Evolutionary conservation across 257 asterid genomes (phyloP).

Genomic region (Forsythia suspensa): DNA sequence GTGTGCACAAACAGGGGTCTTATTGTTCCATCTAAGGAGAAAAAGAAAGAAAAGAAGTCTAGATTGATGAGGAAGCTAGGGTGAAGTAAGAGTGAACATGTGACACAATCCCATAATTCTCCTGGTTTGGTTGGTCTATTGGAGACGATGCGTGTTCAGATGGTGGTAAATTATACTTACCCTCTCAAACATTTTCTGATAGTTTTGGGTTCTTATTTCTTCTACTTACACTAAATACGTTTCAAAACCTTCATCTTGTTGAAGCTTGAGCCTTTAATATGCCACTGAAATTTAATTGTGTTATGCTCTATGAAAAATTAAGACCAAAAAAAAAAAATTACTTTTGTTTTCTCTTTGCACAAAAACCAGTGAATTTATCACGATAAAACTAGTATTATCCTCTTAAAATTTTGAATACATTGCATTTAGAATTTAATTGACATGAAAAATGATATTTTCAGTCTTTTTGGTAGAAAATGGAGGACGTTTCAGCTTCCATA

Average conservation of each 20-base stretch:
- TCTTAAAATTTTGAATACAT: constrained; percentile 1
- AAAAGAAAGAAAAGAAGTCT: constrained; percentile 79
- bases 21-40: constrained; percentile 89
- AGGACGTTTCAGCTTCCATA: not conserved
- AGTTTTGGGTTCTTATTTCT: constrained; percentile 5
- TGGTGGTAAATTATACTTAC: constrained; percentile 67
- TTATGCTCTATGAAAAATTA: constrained; percentile 9
- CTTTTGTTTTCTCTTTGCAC: not conserved
- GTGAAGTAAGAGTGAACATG: constrained; percentile 70
- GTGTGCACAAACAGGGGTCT: constrained; percentile 68
- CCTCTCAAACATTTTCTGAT: constrained; percentile 9
- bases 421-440: not conserved
- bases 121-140: constrained; percentile 87
- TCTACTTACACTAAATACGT: not conserved
- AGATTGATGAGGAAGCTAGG: constrained; percentile 87
- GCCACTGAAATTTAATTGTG: constrained; percentile 1
- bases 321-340: not conserved
- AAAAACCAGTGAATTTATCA: constrained; percentile 1
- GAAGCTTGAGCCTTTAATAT: constrained; percentile 11
- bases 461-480: not conserved
- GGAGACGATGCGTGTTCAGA: constrained; percentile 98
- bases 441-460: not conserved
- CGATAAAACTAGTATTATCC: not conserved
- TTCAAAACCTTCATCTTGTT: not conserved
- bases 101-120: constrained; percentile 54